phyloP scores from a whole-genome alignment of 2,329 filamentous ascomycete genomes.

The Aspergillus sp. region DNA sequence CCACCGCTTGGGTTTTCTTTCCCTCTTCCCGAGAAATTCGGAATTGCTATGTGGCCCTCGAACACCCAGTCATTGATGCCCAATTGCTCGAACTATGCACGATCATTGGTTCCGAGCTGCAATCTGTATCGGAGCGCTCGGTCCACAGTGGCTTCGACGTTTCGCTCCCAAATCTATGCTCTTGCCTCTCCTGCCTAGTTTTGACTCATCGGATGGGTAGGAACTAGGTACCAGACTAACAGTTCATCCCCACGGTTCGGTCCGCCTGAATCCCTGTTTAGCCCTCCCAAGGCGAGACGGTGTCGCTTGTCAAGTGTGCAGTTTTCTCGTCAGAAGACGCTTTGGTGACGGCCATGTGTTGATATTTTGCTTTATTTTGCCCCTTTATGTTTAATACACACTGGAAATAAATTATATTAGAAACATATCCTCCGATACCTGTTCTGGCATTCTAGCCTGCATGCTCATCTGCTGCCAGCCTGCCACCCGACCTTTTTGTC shows the following conservation, averaged over 20 bases:
- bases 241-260: constrained; percentile 24
- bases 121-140: constrained; percentile 10
- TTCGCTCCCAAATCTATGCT: constrained; percentile 15
- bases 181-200: constrained; percentile 13
- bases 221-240: constrained; percentile 11
- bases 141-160: constrained; percentile 15
- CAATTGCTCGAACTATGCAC: constrained; percentile 17
- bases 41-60: constrained; percentile 14
- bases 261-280: constrained; percentile 22
- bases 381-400: constrained; percentile 16
- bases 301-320: constrained; percentile 14
- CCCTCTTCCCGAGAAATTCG: constrained; percentile 12
- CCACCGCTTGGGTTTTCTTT: constrained; percentile 13
- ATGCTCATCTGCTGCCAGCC: constrained; percentile 24
- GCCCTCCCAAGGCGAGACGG: constrained; percentile 20
- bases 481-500: constrained; percentile 18
- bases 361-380: constrained; percentile 12
- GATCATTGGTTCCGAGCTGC: constrained; percentile 13
- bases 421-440: constrained; percentile 21
- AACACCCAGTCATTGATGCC: constrained; percentile 25
- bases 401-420: constrained; percentile 17
- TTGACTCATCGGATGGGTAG: constrained; percentile 18
- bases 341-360: constrained; percentile 22
- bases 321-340: constrained; percentile 15
- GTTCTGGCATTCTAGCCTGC: constrained; percentile 26